phyloP scores from a whole-genome alignment of 148 eudicot genomes.

The Mesembryanthemum crystallinum region DNA sequence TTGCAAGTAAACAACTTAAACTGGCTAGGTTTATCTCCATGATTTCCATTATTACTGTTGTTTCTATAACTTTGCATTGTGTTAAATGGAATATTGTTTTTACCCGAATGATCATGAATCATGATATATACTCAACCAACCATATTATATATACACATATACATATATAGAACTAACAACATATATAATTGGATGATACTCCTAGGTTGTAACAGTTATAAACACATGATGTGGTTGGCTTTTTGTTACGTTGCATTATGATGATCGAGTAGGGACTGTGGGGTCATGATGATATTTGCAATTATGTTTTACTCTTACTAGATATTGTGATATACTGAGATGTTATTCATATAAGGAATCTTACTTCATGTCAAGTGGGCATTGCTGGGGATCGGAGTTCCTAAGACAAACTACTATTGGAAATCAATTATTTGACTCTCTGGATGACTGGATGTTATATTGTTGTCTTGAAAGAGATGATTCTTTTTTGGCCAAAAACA shows the following conservation, averaged over 20 bases:
- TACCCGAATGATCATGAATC: too few relatives aligned
- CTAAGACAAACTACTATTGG: slow-evolving; percentile 21
- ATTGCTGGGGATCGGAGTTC: background rate
- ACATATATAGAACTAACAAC: too few relatives aligned
- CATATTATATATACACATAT: too few relatives aligned
- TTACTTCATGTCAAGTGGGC: background rate
- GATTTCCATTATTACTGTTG: background rate
- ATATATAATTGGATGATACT: too few relatives aligned
- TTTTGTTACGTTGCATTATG: background rate
- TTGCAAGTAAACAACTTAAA: slow-evolving; percentile 47
- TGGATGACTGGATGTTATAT: background rate
- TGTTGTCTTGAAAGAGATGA: background rate
- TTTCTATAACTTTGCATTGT: background rate
- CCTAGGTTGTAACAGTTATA: too few relatives aligned
- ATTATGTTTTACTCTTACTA: background rate
- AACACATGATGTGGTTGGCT: background rate
- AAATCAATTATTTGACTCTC: slow-evolving; percentile 2
- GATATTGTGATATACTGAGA: background rate
- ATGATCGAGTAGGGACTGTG: too few relatives aligned
- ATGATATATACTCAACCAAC: too few relatives aligned
- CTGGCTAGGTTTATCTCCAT: slow-evolving; percentile 14
- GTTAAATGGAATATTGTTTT: background rate
- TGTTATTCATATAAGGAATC: background rate
- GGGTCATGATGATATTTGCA: slow-evolving; percentile 21
- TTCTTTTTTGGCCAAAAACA: too few relatives aligned